A percentile compares a stretch with the other conserved stretches of the same genome.
phyloP scores from a whole-genome alignment of 208 protist genomes.

The Leishmania gerbilli region DNA sequence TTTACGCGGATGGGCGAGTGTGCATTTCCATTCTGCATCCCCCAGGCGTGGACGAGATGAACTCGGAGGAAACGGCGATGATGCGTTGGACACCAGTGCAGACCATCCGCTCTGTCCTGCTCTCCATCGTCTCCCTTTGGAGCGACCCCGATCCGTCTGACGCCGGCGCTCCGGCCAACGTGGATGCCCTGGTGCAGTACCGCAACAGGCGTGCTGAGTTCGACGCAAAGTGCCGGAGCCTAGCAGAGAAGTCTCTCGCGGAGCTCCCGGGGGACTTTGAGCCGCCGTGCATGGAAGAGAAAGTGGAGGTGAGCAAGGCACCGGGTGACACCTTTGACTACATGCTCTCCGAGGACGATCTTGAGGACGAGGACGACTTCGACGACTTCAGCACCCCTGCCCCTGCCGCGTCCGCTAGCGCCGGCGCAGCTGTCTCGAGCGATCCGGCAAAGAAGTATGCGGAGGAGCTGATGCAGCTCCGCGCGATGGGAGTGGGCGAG shows the following conservation, averaged over 20 bases:
- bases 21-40: slow-evolving; percentile 99
- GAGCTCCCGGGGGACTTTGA: slow-evolving; percentile 91
- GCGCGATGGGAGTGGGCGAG: slow-evolving; percentile 64
- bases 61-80: slow-evolving; percentile 86
- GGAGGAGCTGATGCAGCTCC: slow-evolving; percentile 77
- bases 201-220: slow-evolving; percentile 77
- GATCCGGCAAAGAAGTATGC: slow-evolving; percentile 40
- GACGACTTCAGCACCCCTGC: slow-evolving; percentile 37
- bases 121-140: slow-evolving; percentile 95
- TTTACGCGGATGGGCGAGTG: slow-evolving; percentile 95
- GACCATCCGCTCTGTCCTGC: slow-evolving; percentile 94
- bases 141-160: slow-evolving; percentile 94
- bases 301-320: slow-evolving; percentile 34
- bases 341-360: slow-evolving; percentile 31
- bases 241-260: slow-evolving; percentile 88
- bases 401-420: slow-evolving; percentile 4
- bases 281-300: slow-evolving; percentile 66
- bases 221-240: slow-evolving; percentile 50
- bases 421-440: not conserved
- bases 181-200: slow-evolving; percentile 92
- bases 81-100: slow-evolving; percentile 97
- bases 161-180: slow-evolving; percentile 94
- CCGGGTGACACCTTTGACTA: slow-evolving; percentile 34
- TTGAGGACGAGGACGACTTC: slow-evolving; percentile 47
- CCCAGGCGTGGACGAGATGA: slow-evolving; percentile 96